Evolutionary conservation across 2,329 filamentous ascomycete genomes (phyloP).

Genomic region (Chrysoporthe austroafricana): DNA sequence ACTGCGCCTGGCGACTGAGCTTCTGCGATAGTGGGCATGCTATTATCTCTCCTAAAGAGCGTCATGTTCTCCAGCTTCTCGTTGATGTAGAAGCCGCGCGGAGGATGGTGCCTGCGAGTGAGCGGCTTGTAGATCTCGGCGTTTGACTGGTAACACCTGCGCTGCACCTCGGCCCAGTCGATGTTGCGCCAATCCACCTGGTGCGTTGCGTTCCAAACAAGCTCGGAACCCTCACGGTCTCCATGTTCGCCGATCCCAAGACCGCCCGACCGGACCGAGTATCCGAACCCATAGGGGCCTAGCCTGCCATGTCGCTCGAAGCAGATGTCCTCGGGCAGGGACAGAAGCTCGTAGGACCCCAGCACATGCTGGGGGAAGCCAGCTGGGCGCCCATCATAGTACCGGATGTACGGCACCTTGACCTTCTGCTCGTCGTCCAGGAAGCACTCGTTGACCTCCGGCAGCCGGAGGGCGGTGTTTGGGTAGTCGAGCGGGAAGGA

Average conservation of each 20-base stretch:
- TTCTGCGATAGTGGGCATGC: conserved; percentile 27
- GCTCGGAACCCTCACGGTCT: conserved; percentile 78
- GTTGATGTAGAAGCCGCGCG: conserved; percentile 57
- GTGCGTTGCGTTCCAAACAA: conserved; percentile 72
- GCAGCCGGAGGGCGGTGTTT: conserved; percentile 42
- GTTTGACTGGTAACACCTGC: conserved; percentile 74
- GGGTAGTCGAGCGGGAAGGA: conserved; percentile 52
- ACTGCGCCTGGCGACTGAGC: conserved; percentile 22
- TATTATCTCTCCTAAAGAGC: conserved; percentile 34
- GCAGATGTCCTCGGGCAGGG: conserved; percentile 82
- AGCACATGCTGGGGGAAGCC: conserved; percentile 85
- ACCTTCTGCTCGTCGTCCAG: conserved; percentile 70
- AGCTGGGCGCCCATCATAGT: conserved; percentile 76
- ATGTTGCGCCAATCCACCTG: conserved; percentile 78
- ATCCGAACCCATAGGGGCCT: conserved; percentile 88
- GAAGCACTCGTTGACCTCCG: conserved; percentile 74
- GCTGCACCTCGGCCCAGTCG: conserved; percentile 79
- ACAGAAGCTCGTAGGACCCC: conserved; percentile 84
- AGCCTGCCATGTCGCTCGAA: conserved; percentile 90
- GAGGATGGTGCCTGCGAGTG: conserved; percentile 43
- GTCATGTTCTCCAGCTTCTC: conserved; percentile 37
- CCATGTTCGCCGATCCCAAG: conserved; percentile 84
- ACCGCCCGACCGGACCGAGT: conserved; percentile 77
- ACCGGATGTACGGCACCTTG: conserved; percentile 70
- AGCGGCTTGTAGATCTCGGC: conserved; percentile 65